Conservation (phyloP, 768 basidiomycete species). For the Serendipita indica region DNA sequence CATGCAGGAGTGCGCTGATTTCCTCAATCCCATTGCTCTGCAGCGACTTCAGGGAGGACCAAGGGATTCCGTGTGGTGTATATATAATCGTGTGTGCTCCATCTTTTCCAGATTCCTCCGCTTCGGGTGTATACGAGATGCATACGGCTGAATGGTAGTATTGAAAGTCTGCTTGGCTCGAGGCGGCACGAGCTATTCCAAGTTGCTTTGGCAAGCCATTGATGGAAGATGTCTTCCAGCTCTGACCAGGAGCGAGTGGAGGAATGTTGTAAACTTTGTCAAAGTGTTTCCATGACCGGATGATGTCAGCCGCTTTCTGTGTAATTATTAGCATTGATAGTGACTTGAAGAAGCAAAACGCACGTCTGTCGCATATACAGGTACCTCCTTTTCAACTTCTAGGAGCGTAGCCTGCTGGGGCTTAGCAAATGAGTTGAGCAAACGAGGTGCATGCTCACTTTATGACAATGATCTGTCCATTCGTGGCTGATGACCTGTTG, state of each 20-base stretch:
- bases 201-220: not conserved
- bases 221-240: not conserved
- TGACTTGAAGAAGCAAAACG: not conserved
- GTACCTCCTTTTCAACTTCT: not conserved
- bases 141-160: not conserved
- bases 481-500: not conserved
- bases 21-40: not conserved
- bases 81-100: not conserved
- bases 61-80: constrained; percentile 4
- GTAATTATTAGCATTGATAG: not conserved
- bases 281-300: constrained; percentile 2
- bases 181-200: not conserved
- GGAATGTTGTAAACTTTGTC: not conserved
- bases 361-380: not conserved
- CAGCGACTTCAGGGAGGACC: not conserved
- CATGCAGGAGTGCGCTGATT: constrained; percentile 5
- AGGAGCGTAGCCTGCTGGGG: not conserved
- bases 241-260: not conserved
- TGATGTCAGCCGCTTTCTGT: not conserved
- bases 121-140: not conserved
- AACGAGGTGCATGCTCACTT: not conserved
- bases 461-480: constrained; percentile 3
- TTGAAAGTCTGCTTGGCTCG: not conserved
- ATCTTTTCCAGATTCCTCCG: not conserved
- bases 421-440: not conserved